Conservation (phyloP, 2,329 filamentous ascomycete species). For the Hypoxylon sp. region DNA sequence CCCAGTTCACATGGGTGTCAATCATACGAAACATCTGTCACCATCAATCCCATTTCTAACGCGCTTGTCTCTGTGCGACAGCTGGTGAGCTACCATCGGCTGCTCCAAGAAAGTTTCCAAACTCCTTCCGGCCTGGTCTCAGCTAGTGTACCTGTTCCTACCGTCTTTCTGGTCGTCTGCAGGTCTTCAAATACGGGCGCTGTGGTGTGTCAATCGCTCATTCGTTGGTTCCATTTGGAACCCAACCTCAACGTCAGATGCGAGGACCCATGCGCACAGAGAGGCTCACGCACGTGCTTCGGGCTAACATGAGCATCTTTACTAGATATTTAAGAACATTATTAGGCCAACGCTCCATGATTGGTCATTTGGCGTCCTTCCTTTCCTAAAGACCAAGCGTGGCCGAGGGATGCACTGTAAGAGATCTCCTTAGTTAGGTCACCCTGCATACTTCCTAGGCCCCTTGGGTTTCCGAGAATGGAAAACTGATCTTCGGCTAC, state of each 20-base stretch:
- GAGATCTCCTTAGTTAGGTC: conserved; percentile 48
- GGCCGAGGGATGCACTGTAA: conserved; percentile 44
- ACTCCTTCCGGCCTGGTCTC: conserved; percentile 44
- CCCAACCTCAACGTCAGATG: conserved; percentile 52
- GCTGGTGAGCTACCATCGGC: conserved; percentile 40
- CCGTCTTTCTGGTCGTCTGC: conserved; percentile 50
- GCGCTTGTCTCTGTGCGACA: conserved; percentile 43
- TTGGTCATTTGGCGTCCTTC: conserved; percentile 43
- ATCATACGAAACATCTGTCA: conserved; percentile 46
- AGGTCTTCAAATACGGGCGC: conserved; percentile 50
- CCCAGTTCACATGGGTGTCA: conserved; percentile 45
- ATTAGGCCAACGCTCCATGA: conserved; percentile 34
- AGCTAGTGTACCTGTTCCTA: conserved; percentile 46
- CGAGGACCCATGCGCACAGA: conserved; percentile 48
- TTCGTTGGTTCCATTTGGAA: conserved; percentile 51
- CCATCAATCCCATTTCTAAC: conserved; percentile 42
- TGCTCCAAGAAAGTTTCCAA: conserved; percentile 40
- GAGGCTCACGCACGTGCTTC: conserved; percentile 52
- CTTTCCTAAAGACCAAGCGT: conserved; percentile 30
- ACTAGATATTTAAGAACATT: conserved; percentile 42
- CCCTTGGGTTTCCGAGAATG: conserved; percentile 39
- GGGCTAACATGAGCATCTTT: conserved; percentile 29
- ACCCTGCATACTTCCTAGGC: conserved; percentile 44
- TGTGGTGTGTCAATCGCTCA: conserved; percentile 53
- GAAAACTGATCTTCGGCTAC: conserved; percentile 36